Conservation (phyloP, 2,329 filamentous ascomycete species). For the Fusarium buharicum region DNA sequence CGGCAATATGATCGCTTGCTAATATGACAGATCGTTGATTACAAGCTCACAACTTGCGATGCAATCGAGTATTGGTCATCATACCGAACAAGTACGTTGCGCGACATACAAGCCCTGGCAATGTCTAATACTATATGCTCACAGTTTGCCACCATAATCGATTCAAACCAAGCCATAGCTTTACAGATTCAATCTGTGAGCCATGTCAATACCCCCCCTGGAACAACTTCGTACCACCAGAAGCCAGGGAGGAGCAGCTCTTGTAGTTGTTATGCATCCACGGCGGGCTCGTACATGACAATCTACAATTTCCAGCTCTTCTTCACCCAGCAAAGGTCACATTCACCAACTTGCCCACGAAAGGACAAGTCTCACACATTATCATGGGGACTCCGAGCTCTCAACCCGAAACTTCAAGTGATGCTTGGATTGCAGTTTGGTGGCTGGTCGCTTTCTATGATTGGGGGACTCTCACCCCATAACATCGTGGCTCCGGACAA, state of each 20-base stretch:
- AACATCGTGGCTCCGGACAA: background rate
- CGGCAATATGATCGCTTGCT: no score
- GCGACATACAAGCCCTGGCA: no score
- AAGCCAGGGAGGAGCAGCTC: background rate
- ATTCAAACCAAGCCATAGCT: background rate
- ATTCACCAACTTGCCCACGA: background rate
- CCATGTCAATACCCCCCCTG: fast-evolving
- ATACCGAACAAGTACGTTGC: no score
- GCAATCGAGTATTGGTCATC: no score
- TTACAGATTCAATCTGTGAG: background rate
- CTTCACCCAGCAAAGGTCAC: background rate
- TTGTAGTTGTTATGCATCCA: conserved; percentile 5
- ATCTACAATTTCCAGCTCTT: conserved; percentile 24
- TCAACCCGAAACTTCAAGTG: background rate
- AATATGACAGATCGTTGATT: no score
- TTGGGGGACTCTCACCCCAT: background rate
- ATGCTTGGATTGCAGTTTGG: conserved; percentile 4
- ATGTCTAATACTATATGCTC: no score
- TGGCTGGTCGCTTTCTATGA: background rate
- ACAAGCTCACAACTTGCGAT: no score
- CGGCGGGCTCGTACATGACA: background rate
- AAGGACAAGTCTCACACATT: background rate
- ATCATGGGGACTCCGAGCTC: conserved; percentile 1
- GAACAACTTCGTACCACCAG: background rate
- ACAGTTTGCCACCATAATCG: background rate